These are phyloP conservation scores for Ogataea kodamae DNA, from an alignment of 805 yeast genomes.

Conservation along the genomic window DNA sequence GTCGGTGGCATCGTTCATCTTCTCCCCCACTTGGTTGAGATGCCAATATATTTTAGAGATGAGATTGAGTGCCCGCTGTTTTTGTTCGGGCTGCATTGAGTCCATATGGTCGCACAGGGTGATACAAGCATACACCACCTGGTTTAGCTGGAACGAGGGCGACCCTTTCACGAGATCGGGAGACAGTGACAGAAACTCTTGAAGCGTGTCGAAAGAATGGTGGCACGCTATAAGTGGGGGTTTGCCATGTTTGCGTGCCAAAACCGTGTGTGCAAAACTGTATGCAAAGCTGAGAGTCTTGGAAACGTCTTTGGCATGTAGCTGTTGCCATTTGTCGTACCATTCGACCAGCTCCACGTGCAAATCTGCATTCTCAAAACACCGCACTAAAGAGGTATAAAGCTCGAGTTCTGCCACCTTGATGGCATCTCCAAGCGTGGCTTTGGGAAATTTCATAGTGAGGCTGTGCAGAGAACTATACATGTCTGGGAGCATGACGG, in stretches of 20 bases:
- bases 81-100: slow-evolving; percentile 38
- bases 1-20: slow-evolving; percentile 55
- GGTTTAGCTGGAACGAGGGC: slow-evolving; percentile 49
- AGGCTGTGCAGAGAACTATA: slow-evolving; percentile 41
- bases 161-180: slow-evolving; percentile 50
- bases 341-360: slow-evolving; percentile 42
- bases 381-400: slow-evolving; percentile 26
- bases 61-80: slow-evolving; percentile 40
- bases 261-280: slow-evolving; percentile 45
- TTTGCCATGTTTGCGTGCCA: slow-evolving; percentile 35
- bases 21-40: slow-evolving; percentile 52
- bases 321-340: slow-evolving; percentile 42
- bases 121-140: slow-evolving; percentile 52
- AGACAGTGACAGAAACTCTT: slow-evolving; percentile 42
- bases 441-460: slow-evolving; percentile 45
- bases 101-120: slow-evolving; percentile 47
- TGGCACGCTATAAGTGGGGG: slow-evolving; percentile 30
- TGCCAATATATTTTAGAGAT: slow-evolving; percentile 58
- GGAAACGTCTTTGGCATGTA: slow-evolving; percentile 46
- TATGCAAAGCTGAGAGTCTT: slow-evolving; percentile 46
- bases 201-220: slow-evolving; percentile 43
- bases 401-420: slow-evolving; percentile 49
- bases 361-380: slow-evolving; percentile 15
- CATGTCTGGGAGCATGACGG: slow-evolving; percentile 38
- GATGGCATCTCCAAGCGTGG: slow-evolving; percentile 52